Percentiles rank a stretch among this genome's conserved stretches.
phyloP scores from a whole-genome alignment of 768 basidiomycete species.

The Dendrothele bispora region DNA sequence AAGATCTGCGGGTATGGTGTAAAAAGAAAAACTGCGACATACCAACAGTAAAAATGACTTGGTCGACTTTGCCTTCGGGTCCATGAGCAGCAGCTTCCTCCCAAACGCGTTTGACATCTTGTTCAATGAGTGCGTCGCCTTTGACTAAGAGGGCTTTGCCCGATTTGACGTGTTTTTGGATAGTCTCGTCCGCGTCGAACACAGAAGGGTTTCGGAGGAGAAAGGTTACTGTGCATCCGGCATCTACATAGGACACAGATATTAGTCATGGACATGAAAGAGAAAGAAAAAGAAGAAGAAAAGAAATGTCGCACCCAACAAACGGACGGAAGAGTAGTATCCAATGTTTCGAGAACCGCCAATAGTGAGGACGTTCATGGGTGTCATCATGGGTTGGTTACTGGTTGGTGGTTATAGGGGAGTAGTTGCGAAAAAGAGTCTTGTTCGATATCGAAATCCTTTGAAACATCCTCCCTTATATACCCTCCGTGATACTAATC shows the following conservation, averaged over 20 bases:
- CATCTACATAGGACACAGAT: constrained; percentile 33
- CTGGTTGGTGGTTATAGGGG: too few species aligned
- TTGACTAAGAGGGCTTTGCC: constrained; percentile 56
- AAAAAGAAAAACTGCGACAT: constrained; percentile 15
- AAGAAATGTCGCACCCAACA: constrained; percentile 38
- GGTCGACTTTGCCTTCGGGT: constrained; percentile 50
- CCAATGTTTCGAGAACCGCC: constrained; percentile 61
- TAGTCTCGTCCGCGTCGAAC: constrained; percentile 53
- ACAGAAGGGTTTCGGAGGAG: constrained; percentile 51
- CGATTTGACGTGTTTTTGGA: constrained; percentile 50
- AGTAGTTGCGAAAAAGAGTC: too few species aligned
- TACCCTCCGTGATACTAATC: too few species aligned
- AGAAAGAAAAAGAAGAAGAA: neutral
- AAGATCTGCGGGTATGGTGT: neutral
- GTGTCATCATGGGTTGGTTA: neutral
- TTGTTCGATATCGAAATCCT: too few species aligned
- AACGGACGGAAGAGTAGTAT: constrained; percentile 45
- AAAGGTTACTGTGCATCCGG: constrained; percentile 63
- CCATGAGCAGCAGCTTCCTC: constrained; percentile 33
- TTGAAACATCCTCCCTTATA: too few species aligned
- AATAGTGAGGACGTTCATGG: constrained; percentile 42
- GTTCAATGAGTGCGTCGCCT: constrained; percentile 58
- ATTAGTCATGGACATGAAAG: neutral
- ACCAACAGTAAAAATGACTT: constrained; percentile 66
- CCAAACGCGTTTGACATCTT: constrained; percentile 57